A percentile compares a stretch with the other conserved stretches of the same genome.
phyloP scores from a whole-genome alignment of 2,329 filamentous ascomycete genomes.

The Fusarium falciforme region DNA sequence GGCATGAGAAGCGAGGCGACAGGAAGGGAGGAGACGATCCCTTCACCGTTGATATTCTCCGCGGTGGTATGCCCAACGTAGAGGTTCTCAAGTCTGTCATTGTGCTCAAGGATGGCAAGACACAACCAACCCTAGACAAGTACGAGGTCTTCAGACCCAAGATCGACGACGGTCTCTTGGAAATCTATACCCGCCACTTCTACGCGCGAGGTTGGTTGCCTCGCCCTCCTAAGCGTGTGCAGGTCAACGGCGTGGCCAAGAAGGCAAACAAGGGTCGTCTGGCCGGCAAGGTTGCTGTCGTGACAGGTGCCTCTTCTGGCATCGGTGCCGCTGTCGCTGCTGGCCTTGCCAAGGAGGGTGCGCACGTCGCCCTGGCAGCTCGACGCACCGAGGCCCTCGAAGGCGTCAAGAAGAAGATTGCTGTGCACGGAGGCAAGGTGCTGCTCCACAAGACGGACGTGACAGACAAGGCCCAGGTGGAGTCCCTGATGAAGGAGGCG shows the following conservation, averaged over 20 bases:
- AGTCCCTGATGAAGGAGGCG: constrained; percentile 70
- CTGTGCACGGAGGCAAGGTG: constrained; percentile 69
- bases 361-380: constrained; percentile 77
- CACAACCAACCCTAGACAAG: constrained; percentile 66
- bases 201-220: constrained; percentile 83
- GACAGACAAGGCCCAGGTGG: constrained; percentile 73
- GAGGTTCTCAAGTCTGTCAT: constrained; percentile 78
- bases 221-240: constrained; percentile 65
- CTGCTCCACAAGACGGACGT: constrained; percentile 79
- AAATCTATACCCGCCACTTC: constrained; percentile 84
- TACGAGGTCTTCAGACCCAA: constrained; percentile 71
- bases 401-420: constrained; percentile 70
- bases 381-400: constrained; percentile 77
- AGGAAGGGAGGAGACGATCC: constrained; percentile 75
- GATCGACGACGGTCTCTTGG: constrained; percentile 76
- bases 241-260: constrained; percentile 42
- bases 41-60: constrained; percentile 83
- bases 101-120: constrained; percentile 77
- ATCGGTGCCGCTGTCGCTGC: constrained; percentile 81
- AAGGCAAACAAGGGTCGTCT: constrained; percentile 65
- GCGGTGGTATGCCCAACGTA: constrained; percentile 81
- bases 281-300: constrained; percentile 75
- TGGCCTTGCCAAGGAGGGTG: constrained; percentile 77
- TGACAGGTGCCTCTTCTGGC: constrained; percentile 84
- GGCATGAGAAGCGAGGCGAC: constrained; percentile 76